phyloP scores from a whole-genome alignment of 2,329 filamentous ascomycete genomes.

The Calonectria hawksworthii region DNA sequence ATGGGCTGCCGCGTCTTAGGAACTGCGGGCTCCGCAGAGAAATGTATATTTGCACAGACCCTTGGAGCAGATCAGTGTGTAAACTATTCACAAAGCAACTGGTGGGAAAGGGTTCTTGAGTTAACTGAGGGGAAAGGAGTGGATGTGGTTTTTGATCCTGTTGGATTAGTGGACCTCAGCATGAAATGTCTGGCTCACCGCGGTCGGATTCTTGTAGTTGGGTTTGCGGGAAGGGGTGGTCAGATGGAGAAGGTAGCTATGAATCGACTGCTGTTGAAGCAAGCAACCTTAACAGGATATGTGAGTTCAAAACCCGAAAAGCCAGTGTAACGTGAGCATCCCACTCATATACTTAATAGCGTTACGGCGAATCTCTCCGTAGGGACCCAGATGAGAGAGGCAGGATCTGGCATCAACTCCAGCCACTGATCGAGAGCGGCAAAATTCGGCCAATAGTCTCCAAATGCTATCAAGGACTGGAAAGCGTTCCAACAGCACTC shows the following conservation, averaged over 20 bases:
- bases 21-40: constrained; percentile 62
- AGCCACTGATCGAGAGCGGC: constrained; percentile 60
- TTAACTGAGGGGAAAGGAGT: constrained; percentile 64
- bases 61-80: constrained; percentile 59
- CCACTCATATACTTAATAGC: constrained; percentile 45
- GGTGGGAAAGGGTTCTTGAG: constrained; percentile 65
- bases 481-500: constrained; percentile 63
- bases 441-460: constrained; percentile 66
- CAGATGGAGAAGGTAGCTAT: constrained; percentile 68
- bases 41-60: constrained; percentile 56
- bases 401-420: constrained; percentile 65
- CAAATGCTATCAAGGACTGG: constrained; percentile 63
- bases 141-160: constrained; percentile 70
- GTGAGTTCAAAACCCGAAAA: constrained; percentile 46
- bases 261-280: constrained; percentile 68
- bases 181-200: constrained; percentile 67
- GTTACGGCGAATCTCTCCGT: constrained; percentile 70
- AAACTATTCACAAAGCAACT: constrained; percentile 56
- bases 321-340: too few relatives aligned
- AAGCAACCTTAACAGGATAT: constrained; percentile 67
- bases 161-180: constrained; percentile 68
- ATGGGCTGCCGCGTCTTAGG: constrained; percentile 67
- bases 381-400: constrained; percentile 61
- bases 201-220: constrained; percentile 68
- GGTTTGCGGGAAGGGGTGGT: constrained; percentile 68